Evolutionary conservation across 2,329 filamentous ascomycete species (phyloP).

Genomic region (Fragosphaeria purpurea): DNA sequence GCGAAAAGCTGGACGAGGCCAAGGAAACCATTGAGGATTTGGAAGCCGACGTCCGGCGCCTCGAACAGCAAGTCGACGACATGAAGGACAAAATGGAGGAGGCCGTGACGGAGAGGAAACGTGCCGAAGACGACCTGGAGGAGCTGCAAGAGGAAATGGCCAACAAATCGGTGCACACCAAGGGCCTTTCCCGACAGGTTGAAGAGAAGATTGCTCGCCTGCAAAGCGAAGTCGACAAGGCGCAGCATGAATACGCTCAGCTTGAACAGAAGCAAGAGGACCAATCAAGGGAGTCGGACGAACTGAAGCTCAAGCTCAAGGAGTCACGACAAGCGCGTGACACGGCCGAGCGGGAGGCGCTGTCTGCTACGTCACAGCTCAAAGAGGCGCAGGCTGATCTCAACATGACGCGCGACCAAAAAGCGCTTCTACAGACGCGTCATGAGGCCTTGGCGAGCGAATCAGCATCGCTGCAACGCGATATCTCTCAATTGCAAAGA

Average conservation of each 20-base stretch:
- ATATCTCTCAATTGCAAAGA: conserved; percentile 42
- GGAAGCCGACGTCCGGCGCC: conserved; percentile 41
- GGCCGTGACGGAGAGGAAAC: conserved; percentile 43
- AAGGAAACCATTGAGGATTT: conserved; percentile 50
- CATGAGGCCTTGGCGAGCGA: conserved; percentile 59
- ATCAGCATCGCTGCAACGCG: conserved; percentile 55
- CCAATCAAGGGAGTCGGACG: conserved; percentile 35
- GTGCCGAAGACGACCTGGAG: conserved; percentile 49
- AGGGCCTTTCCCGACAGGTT: conserved; percentile 63
- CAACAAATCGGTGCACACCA: conserved; percentile 68
- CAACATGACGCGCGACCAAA: conserved; percentile 49
- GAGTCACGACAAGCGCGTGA: conserved; percentile 34
- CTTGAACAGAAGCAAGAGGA: conserved; percentile 41
- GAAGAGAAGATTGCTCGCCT: conserved; percentile 60
- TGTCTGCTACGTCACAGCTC: conserved; percentile 38
- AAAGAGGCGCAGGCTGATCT: conserved; percentile 50
- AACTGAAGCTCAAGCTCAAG: conserved; percentile 34
- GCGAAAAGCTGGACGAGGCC: conserved; percentile 44
- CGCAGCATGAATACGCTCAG: conserved; percentile 36
- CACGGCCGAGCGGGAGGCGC: conserved; percentile 24
- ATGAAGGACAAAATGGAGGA: conserved; percentile 44
- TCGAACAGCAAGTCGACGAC: conserved; percentile 45
- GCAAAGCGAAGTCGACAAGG: conserved; percentile 53
- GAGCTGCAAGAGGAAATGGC: conserved; percentile 68
- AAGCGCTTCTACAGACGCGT: conserved; percentile 57